Conservation (phyloP, 2,329 filamentous ascomycete species). For the Hymenoscyphus salicellus region DNA sequence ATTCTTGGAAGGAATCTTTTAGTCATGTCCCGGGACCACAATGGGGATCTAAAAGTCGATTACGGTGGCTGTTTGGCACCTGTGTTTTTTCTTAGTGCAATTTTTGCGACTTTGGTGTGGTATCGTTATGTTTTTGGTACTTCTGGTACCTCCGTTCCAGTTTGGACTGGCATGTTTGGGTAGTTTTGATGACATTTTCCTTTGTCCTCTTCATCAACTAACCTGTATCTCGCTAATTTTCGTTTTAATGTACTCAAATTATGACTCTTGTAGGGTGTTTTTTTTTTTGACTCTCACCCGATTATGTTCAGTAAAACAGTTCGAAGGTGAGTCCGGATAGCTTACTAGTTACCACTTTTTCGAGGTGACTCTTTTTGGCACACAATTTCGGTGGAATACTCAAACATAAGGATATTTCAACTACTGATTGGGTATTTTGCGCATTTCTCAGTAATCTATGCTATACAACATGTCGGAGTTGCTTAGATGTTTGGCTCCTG, state of each 20-base stretch:
- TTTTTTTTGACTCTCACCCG: not conserved
- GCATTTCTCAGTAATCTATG: not conserved
- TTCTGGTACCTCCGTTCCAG: not conserved
- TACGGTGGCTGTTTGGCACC: not conserved
- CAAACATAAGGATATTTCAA: not conserved
- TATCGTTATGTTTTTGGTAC: slow-evolving; percentile 5
- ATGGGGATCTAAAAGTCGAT: not conserved
- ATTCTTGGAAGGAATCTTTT: not conserved
- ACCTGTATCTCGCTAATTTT: not conserved
- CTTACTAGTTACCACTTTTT: no score
- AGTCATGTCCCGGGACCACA: not conserved
- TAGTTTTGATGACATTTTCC: not conserved
- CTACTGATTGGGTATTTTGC: not conserved
- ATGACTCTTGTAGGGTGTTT: not conserved
- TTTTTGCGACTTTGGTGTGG: not conserved
- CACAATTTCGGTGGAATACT: no score
- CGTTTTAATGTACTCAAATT: not conserved
- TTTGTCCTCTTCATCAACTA: not conserved
- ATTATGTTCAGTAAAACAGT: no score
- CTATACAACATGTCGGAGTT: not conserved
- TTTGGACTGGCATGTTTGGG: slow-evolving; percentile 5
- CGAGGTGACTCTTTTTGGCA: no score
- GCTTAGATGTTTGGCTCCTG: not conserved
- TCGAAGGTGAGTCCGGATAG: no score
- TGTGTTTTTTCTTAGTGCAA: not conserved